Evolutionary conservation across 2,329 filamentous ascomycete genomes (phyloP).

Genomic region (Fusarium sp.): DNA sequence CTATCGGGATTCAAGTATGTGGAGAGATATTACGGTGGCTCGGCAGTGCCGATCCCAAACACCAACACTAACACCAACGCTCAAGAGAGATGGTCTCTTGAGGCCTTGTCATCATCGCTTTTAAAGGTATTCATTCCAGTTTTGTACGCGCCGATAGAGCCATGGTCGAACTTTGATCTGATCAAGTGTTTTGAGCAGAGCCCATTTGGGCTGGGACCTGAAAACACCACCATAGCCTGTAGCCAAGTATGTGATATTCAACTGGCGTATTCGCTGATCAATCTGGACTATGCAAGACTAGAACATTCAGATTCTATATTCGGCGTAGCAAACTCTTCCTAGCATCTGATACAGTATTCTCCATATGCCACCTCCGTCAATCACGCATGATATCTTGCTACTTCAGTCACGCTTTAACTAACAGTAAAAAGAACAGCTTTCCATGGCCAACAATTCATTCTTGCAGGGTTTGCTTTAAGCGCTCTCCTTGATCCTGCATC

Average conservation of each 20-base stretch:
- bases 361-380: slow-evolving; percentile 32
- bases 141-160: neutral
- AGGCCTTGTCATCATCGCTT: slow-evolving; percentile 1
- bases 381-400: slow-evolving; percentile 21
- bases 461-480: neutral
- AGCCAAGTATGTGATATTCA: neutral
- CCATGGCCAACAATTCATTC: neutral
- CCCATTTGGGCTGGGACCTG: neutral
- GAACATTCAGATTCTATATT: neutral
- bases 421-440: neutral
- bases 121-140: neutral
- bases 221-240: neutral
- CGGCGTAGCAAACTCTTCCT: slow-evolving; percentile 9
- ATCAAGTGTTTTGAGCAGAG: slow-evolving; percentile 16
- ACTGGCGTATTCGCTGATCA: neutral
- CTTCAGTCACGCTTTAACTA: slow-evolving; percentile 4
- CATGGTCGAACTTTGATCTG: slow-evolving; percentile 17
- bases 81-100: neutral
- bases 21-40: slow-evolving; percentile 7
- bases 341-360: slow-evolving; percentile 2
- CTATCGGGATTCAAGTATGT: slow-evolving; percentile 25
- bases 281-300: neutral
- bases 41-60: slow-evolving; percentile 21
- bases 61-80: neutral
- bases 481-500: slow-evolving; percentile 9